Base-by-base conservation (phyloP, 495 filamentous ascomycete genomes). In the Staphylotrichum tortipilum region DNA sequence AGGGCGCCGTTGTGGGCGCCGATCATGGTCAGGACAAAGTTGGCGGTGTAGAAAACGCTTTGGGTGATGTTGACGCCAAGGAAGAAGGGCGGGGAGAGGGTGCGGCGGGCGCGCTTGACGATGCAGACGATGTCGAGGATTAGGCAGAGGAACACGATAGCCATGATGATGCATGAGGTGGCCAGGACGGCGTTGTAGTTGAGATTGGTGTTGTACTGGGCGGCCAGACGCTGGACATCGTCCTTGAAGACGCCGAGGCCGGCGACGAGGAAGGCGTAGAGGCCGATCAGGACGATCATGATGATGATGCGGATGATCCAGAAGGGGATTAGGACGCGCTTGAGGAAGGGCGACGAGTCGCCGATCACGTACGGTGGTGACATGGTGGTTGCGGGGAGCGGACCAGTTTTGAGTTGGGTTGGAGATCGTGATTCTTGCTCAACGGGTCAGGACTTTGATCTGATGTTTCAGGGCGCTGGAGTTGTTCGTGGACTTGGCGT, bases 291-390 rank as follows among this genome's bases (percentile, higher is more conserved):
- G 44, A 63, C 7, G 1, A 65, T 5, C 57, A 65, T 54, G 47
- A 65, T 53, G 35, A 63, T 80, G 44, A 83, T 78, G 19, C 85
- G 80, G 61, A 92, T 86, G 9, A 88, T 89, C 90, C 90, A 95
- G 70, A 87, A 95, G 0, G 91, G 91, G 17, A 96, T 73, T 3
- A 95, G 72, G 1, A 81, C 77, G 71, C 67, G 68, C 57, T 71
- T 70, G 53, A 70, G 56, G 31, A 68, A 66, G n/a, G 64, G 61
- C 50, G 64, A 67, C 18, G 57, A 54, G 19, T 67, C 64, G 51
- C 57, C 59, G 29, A 60, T 38, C 26, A 63, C 26, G 35, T 50
- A 63, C 7, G 50, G 47, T 34, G 29, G 36, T 4, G 54, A 31
- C 60, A 61, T 63, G 29, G 28, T 54, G 34, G 37, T 23, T 2